phyloP scores from a whole-genome alignment of 2,329 filamentous ascomycete genomes.

The Hypoxylon sp. region DNA sequence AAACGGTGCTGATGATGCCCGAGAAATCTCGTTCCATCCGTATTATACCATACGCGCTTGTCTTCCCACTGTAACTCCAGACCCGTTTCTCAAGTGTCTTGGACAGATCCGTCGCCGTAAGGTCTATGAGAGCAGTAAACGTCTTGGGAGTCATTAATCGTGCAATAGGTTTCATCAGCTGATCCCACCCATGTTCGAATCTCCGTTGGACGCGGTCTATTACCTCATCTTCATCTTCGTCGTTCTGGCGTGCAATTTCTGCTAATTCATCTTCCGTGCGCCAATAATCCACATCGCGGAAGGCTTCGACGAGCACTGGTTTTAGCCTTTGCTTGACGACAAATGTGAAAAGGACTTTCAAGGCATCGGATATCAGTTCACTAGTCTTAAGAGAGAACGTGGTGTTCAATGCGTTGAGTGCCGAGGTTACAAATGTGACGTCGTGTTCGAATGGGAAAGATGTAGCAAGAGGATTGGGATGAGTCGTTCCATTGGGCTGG shows the following conservation, averaged over 20 bases:
- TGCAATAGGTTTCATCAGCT: constrained; percentile 84
- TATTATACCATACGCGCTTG: constrained; percentile 81
- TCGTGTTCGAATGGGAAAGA: constrained; percentile 87
- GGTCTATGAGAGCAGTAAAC: constrained; percentile 80
- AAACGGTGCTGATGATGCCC: constrained; percentile 72
- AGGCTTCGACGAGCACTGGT: constrained; percentile 86
- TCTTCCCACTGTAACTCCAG: constrained; percentile 81
- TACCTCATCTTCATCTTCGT: constrained; percentile 66
- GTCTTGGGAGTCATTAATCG: constrained; percentile 84
- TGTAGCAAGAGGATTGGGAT: constrained; percentile 65
- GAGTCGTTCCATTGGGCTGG: constrained; percentile 52
- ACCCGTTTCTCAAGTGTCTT: constrained; percentile 88
- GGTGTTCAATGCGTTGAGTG: constrained; percentile 76
- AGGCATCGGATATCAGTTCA: constrained; percentile 86
- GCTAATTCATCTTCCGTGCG: constrained; percentile 72
- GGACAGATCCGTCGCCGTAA: constrained; percentile 80
- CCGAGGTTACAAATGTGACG: constrained; percentile 74
- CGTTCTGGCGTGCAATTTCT: constrained; percentile 67
- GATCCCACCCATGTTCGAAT: constrained; percentile 89
- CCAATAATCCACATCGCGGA: constrained; percentile 91
- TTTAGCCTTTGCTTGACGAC: constrained; percentile 88
- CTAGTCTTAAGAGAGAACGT: constrained; percentile 82
- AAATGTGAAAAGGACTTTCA: constrained; percentile 87
- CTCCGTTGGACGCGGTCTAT: constrained; percentile 80
- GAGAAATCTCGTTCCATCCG: constrained; percentile 79